These are phyloP conservation scores for Gaeumannomyces sp. DNA, from an alignment of 2,329 filamentous ascomycete species.

Conservation along the genomic window DNA sequence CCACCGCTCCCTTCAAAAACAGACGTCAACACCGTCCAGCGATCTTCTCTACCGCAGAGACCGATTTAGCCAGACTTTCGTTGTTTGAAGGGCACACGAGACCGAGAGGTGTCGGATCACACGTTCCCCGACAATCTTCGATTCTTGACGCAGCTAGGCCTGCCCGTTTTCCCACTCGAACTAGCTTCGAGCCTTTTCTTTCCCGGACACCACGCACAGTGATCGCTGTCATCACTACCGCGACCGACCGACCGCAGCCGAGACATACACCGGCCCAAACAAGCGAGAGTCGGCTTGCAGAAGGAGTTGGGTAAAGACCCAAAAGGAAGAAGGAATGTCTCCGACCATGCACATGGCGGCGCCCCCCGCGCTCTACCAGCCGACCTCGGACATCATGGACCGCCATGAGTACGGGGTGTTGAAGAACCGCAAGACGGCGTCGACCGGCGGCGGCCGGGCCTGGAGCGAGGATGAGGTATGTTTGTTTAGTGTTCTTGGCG, in stretches of 20 bases:
- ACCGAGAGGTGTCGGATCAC: slow-evolving; percentile 3
- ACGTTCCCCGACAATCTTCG: slow-evolving; percentile 25
- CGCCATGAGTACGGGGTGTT: slow-evolving; percentile 54
- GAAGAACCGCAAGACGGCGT: slow-evolving; percentile 62
- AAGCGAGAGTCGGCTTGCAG: slow-evolving; percentile 4
- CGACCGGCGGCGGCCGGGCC: slow-evolving; percentile 69
- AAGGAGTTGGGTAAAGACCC: slow-evolving; percentile 18
- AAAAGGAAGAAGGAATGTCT: slow-evolving; percentile 38
- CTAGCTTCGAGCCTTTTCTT: slow-evolving; percentile 6
- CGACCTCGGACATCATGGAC: slow-evolving; percentile 47
- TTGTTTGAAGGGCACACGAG: slow-evolving; percentile 1
- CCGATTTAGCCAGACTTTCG: neutral
- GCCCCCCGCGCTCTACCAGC: slow-evolving; percentile 37
- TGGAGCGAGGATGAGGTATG: slow-evolving; percentile 83
- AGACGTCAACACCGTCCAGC: neutral
- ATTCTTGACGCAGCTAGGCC: slow-evolving; percentile 39
- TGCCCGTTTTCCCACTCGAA: slow-evolving; percentile 22
- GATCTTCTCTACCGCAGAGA: slow-evolving; percentile 1
- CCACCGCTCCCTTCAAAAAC: neutral
- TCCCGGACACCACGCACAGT: slow-evolving; percentile 7
- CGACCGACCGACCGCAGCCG: neutral
- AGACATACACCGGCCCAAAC: neutral
- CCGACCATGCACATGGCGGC: slow-evolving; percentile 41
- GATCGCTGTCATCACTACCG: neutral
- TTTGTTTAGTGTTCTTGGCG: slow-evolving; percentile 7